These are phyloP conservation scores for Drechslerella coelobrocha DNA, from an alignment of 2,329 filamentous ascomycete genomes.

Conservation along the genomic window DNA sequence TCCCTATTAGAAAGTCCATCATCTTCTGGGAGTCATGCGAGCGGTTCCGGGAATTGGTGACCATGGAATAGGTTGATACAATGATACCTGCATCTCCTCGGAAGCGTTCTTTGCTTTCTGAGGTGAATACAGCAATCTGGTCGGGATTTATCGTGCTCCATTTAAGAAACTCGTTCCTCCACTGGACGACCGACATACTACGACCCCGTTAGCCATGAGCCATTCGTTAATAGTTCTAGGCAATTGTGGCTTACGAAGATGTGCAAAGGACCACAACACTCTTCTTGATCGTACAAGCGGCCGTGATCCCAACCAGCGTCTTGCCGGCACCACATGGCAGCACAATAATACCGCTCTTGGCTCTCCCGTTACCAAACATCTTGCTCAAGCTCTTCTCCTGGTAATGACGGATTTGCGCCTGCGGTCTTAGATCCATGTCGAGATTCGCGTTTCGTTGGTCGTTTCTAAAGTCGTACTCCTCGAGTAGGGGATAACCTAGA, in stretches of 20 bases:
- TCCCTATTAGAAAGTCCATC: constrained; percentile 88
- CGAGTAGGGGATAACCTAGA: constrained; percentile 83
- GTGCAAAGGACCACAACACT: constrained; percentile 94
- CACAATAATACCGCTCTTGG: constrained; percentile 96
- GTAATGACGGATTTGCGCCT: constrained; percentile 88
- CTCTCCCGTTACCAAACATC: constrained; percentile 98
- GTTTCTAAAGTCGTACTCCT: constrained; percentile 96
- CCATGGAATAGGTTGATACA: constrained; percentile 98
- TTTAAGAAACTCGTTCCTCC: constrained; percentile 94
- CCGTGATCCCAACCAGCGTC: constrained; percentile 96
- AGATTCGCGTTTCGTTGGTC: constrained; percentile 87
- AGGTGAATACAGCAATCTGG: constrained; percentile 93
- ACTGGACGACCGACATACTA: constrained; percentile 91
- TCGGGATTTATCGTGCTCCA: constrained; percentile 98
- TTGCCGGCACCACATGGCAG: constrained; percentile 96
- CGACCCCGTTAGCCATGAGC: constrained; percentile 1
- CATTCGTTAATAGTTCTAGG: background rate
- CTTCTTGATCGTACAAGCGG: constrained; percentile 97
- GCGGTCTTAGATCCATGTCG: constrained; percentile 89
- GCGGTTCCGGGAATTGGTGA: constrained; percentile 85
- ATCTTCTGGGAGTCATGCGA: constrained; percentile 95
- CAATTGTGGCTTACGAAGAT: constrained; percentile 65
- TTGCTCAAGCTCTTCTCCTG: constrained; percentile 98
- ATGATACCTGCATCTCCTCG: constrained; percentile 91
- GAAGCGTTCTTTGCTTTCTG: constrained; percentile 86